Base-by-base conservation (phyloP, 306 rosid genomes). In the Neltuma alba region DNA sequence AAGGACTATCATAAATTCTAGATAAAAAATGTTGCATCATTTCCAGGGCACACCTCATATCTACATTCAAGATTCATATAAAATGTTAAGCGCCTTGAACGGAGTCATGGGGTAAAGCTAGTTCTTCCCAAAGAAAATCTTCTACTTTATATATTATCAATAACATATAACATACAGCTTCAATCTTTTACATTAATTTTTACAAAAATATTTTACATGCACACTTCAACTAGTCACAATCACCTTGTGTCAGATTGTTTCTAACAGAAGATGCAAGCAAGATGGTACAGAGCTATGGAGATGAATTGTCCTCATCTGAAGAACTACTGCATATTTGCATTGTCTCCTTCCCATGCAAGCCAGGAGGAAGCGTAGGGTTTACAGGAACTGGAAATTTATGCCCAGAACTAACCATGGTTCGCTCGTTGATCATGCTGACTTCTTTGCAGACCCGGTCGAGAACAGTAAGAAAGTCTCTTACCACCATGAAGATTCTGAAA, bases 391-490 rank as follows among this genome's bases (percentile, higher is more conserved):
- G 99, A 76, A 95, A 93, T 82, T 84, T 91, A 84, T 90, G 94
- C 3, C 94, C 92, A 23, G 91, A 89, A 85, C 97, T 89, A 60
- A 93, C 86, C 54, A 84, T 87, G 20, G 98, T 93, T 82, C 92
- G 84, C 84, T 91, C 96, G 52, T 95, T 95, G 52, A 93, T 83
- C 91, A 80, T 85, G 9, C 97, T 93, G 3, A 95, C 99, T 86
- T 95, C 99, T 85, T 90, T 95, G 87, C 99, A 95, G 16, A 95
- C 98, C 40, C 96, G 81, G 27, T 95, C 99, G 9, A 95, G 94
- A 74, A 87, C 79, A 0, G 84, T 60, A 15, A 95, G 87, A 52
- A 95, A 93, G 84, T 95, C 98, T 80, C 99, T 84, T 45, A 95
- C 99, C 66, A 95, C 98, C 92, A 87, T 71, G 89, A 93, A 95